phyloP scores from a whole-genome alignment of 2,329 filamentous ascomycete species.

The Setomelanomma holmii region DNA sequence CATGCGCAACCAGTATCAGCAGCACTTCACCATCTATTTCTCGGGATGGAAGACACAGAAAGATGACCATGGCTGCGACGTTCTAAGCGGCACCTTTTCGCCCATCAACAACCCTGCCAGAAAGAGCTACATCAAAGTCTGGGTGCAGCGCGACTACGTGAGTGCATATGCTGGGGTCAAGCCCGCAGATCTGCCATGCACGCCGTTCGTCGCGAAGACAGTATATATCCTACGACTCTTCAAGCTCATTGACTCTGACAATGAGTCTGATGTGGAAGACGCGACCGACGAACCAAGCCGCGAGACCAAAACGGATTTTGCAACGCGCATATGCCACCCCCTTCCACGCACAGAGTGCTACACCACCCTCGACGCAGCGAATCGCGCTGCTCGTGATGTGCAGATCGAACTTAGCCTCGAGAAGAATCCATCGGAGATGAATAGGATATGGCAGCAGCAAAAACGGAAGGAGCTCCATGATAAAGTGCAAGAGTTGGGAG shows the following conservation, averaged over 20 bases:
- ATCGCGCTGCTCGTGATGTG: slow-evolving; percentile 31
- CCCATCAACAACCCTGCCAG: slow-evolving; percentile 15
- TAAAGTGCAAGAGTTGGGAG: slow-evolving; percentile 18
- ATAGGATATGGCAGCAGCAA: slow-evolving; percentile 22
- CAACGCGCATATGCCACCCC: slow-evolving; percentile 14
- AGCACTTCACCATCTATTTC: slow-evolving; percentile 7
- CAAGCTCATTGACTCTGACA: slow-evolving; percentile 14
- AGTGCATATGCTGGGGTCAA: slow-evolving; percentile 15
- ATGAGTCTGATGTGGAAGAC: slow-evolving; percentile 4
- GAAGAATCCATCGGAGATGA: slow-evolving; percentile 7
- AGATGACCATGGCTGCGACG: slow-evolving; percentile 19
- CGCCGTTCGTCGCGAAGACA: slow-evolving; percentile 22
- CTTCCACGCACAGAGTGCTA: slow-evolving; percentile 26
- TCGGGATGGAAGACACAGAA: slow-evolving; percentile 7
- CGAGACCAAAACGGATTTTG: too few relatives aligned
- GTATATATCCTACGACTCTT: slow-evolving; percentile 31
- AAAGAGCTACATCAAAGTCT: slow-evolving; percentile 20
- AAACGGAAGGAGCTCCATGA: slow-evolving; percentile 17
- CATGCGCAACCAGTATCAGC: slow-evolving; percentile 6
- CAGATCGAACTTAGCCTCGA: slow-evolving; percentile 36
- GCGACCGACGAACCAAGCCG: neutral
- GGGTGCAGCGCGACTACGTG: slow-evolving; percentile 24
- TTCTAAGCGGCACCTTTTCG: slow-evolving; percentile 9
- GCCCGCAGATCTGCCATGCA: neutral
- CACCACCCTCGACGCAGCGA: slow-evolving; percentile 30